Evolutionary conservation across 129 eudicot species (phyloP), one percentile per base, ranked within the genome.

Genomic region (Gnaphalium uliginosum): DNA sequence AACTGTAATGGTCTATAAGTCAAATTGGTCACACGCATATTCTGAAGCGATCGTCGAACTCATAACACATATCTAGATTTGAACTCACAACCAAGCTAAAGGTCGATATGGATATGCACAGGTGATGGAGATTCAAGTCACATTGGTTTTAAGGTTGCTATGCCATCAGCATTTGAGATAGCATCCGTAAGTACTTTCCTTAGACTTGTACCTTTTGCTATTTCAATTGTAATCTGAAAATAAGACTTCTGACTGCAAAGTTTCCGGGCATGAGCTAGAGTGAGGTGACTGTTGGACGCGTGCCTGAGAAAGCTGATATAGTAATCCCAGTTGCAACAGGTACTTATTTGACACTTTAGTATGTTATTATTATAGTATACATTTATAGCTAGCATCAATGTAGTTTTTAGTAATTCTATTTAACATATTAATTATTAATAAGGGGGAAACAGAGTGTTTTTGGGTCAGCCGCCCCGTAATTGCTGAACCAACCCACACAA

Each of bases 291-390:
- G 83, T 94, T 48, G 99, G 99, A 29, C 96, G 97, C 6, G 88
- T 84, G 65, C 81, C 88, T 69, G 99, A 91, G 48, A 95, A 91
- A 79, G 99, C 97, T 56, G 96, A 91, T 81, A 66, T 95, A 58
- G 97, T 89, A 2, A 89, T 95, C 68, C 90, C 99, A 9, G 99
- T 95, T 39, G 96, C 99, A 54, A 95, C 99, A 81, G 99, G 99
- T 95, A 87, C 27, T 25, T 57, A 22, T 5, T 32, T 17, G 6
- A 30, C 59, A 19, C 27, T 27, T 1, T 6, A 39, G 21, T 56
- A 4, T 39, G 13, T 43, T 51, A 13, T 66, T 23, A 10, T 58
- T 6, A 32, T 71, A 10, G n/a, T n/a, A 4, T 32, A 19, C 23
- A 3, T 14, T 35, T n/a, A 74, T 68, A 39, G 56, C 32, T 46